phyloP scores from a whole-genome alignment of 805 yeast genomes.

The Yarrowia divulgata region DNA sequence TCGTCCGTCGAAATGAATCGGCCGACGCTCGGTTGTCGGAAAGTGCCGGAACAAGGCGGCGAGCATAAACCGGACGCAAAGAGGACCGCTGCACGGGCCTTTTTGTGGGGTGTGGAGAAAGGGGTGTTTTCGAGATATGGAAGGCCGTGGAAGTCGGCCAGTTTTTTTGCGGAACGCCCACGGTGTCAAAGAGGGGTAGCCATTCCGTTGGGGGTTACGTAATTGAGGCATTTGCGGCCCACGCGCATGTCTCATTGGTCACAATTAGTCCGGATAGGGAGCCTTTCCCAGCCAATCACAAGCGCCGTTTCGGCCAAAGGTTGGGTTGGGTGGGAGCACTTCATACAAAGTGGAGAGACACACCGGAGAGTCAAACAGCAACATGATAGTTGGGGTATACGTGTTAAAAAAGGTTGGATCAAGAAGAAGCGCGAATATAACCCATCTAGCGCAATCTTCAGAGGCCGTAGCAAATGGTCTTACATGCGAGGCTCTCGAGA shows the following conservation, averaged over 20 bases:
- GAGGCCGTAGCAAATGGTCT: too few species aligned
- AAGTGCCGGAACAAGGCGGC: conserved; percentile 9
- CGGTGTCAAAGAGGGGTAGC: conserved; percentile 10
- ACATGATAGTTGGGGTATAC: conserved; percentile 25
- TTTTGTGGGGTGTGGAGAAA: conserved; percentile 37
- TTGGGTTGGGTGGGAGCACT: conserved; percentile 11
- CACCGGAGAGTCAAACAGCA: background rate
- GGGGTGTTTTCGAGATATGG: conserved; percentile 24
- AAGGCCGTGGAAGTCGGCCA: conserved; percentile 5
- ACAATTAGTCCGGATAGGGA: conserved; percentile 35
- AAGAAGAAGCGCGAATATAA: too few species aligned
- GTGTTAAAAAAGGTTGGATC: background rate
- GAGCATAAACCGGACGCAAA: conserved; percentile 38
- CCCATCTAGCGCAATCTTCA: too few species aligned
- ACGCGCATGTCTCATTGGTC: conserved; percentile 19
- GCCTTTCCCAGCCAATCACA: conserved; percentile 23
- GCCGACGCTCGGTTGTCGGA: conserved; percentile 32
- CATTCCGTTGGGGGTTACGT: conserved; percentile 30
- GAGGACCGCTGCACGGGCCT: background rate
- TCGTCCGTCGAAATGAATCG: background rate
- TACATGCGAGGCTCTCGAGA: too few species aligned
- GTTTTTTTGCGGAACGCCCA: background rate
- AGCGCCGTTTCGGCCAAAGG: background rate
- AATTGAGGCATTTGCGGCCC: conserved; percentile 18
- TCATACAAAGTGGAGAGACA: too few species aligned